These are phyloP conservation scores for Anacardium occidentale DNA, from an alignment of 345 rosid genomes.

Conservation along the genomic window DNA sequence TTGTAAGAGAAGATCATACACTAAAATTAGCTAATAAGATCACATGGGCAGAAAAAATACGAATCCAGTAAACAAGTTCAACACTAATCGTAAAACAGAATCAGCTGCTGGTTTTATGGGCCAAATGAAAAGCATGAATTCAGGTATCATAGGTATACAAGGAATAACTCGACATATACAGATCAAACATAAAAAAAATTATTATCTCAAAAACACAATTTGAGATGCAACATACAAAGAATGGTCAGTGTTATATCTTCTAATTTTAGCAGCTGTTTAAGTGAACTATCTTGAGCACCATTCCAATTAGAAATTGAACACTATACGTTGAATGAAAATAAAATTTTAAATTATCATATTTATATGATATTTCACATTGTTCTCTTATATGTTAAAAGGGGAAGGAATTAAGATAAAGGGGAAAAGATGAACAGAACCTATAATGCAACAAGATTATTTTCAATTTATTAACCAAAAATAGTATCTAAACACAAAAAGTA, in stretches of 20 bases:
- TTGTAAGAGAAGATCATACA: too few species aligned
- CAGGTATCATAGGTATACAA: too few species aligned
- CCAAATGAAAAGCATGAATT: too few species aligned
- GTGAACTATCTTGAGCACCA: not conserved
- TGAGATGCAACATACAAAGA: not conserved
- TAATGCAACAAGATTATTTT: not conserved
- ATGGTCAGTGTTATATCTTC: not conserved
- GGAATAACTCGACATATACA: not conserved
- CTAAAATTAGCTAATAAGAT: too few species aligned
- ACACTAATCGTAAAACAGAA: too few species aligned
- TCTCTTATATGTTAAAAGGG: not conserved
- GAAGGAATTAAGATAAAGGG: not conserved
- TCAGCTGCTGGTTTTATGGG: too few species aligned
- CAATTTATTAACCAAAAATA: not conserved
- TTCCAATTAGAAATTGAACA: not conserved
- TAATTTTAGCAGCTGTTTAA: not conserved
- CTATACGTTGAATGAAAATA: not conserved
- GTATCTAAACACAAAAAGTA: not conserved
- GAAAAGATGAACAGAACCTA: not conserved
- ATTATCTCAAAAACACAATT: not conserved
- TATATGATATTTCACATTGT: not conserved
- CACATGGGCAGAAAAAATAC: too few species aligned
- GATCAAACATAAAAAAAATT: too few species aligned
- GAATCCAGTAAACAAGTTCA: too few species aligned
- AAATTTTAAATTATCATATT: not conserved